Evolutionary conservation across 225 moss, liverwort and hornwort species (phyloP).

Genomic region (Bryoerythrophyllum caledonicum): DNA sequence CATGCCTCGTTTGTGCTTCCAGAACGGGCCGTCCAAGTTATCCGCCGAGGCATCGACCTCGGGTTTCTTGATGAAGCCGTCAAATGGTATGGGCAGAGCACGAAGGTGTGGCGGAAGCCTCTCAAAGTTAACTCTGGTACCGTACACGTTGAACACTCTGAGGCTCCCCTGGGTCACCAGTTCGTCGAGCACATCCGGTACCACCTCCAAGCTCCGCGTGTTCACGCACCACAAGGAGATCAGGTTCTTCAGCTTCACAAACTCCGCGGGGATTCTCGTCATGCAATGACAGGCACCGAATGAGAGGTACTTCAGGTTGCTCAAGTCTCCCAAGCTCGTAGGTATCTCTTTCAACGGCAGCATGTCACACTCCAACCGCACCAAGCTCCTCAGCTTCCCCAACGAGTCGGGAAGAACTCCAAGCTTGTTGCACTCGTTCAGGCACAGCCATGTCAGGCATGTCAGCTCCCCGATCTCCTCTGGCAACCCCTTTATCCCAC

Average conservation of each 20-base stretch:
- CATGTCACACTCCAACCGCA: slow-evolving; percentile 34
- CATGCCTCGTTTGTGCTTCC: slow-evolving; percentile 34
- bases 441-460: slow-evolving; percentile 20
- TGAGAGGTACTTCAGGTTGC: slow-evolving; percentile 22
- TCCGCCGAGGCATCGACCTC: slow-evolving; percentile 31
- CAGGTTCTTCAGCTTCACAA: slow-evolving; percentile 21
- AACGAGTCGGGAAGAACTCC: slow-evolving; percentile 14
- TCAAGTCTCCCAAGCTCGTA: slow-evolving; percentile 26
- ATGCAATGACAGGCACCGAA: slow-evolving; percentile 14
- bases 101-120: slow-evolving; percentile 21
- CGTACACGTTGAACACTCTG: slow-evolving; percentile 16
- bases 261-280: slow-evolving; percentile 16
- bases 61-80: neutral
- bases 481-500: slow-evolving; percentile 10
- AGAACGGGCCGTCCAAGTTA: slow-evolving; percentile 24
- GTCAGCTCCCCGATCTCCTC: slow-evolving; percentile 28
- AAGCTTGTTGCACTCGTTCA: slow-evolving; percentile 26
- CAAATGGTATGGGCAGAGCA: slow-evolving; percentile 2
- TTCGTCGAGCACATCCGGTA: slow-evolving; percentile 13
- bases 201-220: neutral
- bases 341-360: neutral
- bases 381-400: slow-evolving; percentile 34
- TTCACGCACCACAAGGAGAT: slow-evolving; percentile 11
- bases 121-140: neutral
- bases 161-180: neutral